Conservation (phyloP, 1,139 yeast genomes). For the Tardiomyces depauwii region DNA sequence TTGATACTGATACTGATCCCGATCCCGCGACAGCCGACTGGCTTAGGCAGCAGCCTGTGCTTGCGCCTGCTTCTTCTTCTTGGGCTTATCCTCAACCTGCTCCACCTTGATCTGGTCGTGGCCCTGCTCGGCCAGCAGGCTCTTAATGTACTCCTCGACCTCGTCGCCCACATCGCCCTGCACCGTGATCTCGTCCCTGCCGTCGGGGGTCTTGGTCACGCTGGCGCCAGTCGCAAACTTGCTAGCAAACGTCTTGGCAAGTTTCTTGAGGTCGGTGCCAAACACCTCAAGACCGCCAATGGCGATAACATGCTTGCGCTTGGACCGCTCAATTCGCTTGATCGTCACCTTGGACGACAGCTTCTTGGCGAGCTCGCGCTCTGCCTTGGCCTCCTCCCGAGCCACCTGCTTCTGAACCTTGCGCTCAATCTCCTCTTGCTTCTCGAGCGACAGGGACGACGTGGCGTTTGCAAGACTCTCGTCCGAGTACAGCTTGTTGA, state of each 20-base stretch:
- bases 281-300: constrained; percentile 83
- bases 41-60: not conserved
- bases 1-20: too few relatives aligned
- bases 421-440: constrained; percentile 70
- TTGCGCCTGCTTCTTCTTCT: constrained; percentile 39
- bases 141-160: constrained; percentile 66
- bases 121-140: constrained; percentile 70
- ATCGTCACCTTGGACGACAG: constrained; percentile 69
- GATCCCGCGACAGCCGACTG: too few relatives aligned
- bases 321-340: constrained; percentile 84
- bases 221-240: constrained; percentile 96
- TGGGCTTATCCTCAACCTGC: constrained; percentile 70
- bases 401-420: constrained; percentile 79
- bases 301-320: constrained; percentile 79
- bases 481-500: constrained; percentile 47
- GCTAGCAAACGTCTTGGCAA: constrained; percentile 85
- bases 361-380: constrained; percentile 71
- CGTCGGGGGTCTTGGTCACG: constrained; percentile 85
- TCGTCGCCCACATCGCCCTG: constrained; percentile 96
- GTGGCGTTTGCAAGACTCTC: constrained; percentile 36
- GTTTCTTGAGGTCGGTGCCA: constrained; percentile 76
- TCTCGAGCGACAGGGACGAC: constrained; percentile 53
- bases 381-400: constrained; percentile 81
- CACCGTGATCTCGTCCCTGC: constrained; percentile 81
- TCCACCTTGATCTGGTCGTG: constrained; percentile 79